Evolutionary conservation across 352 stramenopile species (phyloP), one percentile per base, ranked within the genome.

Genomic region (Phytophthora crassamura): DNA sequence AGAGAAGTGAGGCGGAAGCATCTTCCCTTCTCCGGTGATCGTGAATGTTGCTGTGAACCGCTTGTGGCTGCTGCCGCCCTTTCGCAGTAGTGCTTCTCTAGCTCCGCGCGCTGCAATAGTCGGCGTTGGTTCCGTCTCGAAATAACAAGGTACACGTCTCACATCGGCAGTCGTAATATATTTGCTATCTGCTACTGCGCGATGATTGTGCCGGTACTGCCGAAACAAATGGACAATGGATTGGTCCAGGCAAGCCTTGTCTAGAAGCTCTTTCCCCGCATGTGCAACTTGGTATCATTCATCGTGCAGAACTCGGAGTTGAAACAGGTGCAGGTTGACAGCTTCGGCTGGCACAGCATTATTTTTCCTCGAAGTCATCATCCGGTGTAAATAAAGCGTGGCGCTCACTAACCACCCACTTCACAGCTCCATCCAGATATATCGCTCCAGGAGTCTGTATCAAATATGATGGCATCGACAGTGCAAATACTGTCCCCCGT

Each of bases 381-480:
- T 18, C 12, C 14, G 50, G 50, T 30, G 35, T 39, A 39, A 58
- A 58, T 11, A 22, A 1, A 5, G 20, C 20, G 22, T 47, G 9
- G 4, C 38, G 33, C 15, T 32, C 36, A 4, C 1, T 1, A 7
- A 36, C 22, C 25, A 58, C 50, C 36, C 50, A 48, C 9, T 28
- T 30, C 36, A 57, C 5, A 34, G 49, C 49, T 3, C 11, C 15
- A 41, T 52, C 45, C 7, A 52, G 28, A 1, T 52, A 22, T 57
- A 38, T 5, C 35, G 35, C 2, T 47, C 34, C 9, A 46, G 18
- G 5, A 46, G 34, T 12, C 7, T 46, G 18, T 35, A 7, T 36
- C 49, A 47, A 2, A 36, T 25, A 22, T 57, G 20, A 57, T 57
- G 7, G 50, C 36, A 58, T 58, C 50, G 15, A 58, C 28, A 12